These are phyloP conservation scores for Blastocystis sp. DNA, from an alignment of 352 stramenopile species.

Conservation along the genomic window DNA sequence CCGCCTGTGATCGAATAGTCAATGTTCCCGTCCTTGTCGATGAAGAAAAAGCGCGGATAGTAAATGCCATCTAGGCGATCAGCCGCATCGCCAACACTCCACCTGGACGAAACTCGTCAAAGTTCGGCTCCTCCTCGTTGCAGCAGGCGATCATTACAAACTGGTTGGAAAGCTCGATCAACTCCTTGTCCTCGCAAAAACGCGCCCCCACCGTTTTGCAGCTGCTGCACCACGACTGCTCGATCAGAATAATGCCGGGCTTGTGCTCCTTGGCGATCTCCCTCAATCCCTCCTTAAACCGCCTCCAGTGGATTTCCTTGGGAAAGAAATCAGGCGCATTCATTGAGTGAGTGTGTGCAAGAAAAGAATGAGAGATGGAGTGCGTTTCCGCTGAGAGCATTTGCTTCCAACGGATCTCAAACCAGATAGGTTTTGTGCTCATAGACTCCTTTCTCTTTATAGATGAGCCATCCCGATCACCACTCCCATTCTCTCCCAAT, in stretches of 20 bases:
- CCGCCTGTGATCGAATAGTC: slow-evolving; percentile 25
- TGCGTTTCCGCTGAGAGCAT: too few relatives aligned
- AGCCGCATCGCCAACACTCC: neutral
- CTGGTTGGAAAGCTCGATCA: neutral
- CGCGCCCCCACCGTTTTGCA: slow-evolving; percentile 36
- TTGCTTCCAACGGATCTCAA: too few relatives aligned
- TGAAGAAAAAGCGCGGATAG: slow-evolving; percentile 50
- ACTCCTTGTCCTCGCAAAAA: slow-evolving; percentile 29
- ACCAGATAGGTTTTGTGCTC: too few relatives aligned
- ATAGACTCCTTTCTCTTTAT: too few relatives aligned
- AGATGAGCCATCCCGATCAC: too few relatives aligned
- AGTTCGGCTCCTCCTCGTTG: slow-evolving; percentile 47
- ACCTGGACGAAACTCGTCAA: slow-evolving; percentile 53
- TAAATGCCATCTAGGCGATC: slow-evolving; percentile 46
- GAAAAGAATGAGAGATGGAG: neutral
- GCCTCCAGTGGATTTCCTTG: slow-evolving; percentile 30
- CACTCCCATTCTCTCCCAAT: too few relatives aligned
- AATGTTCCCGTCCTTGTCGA: slow-evolving; percentile 32
- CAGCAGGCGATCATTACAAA: slow-evolving; percentile 56
- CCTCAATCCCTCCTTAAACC: slow-evolving; percentile 19
- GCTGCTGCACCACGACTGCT: slow-evolving; percentile 13
- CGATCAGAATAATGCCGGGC: slow-evolving; percentile 52
- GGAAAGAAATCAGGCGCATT: slow-evolving; percentile 11
- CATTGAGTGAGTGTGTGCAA: neutral
- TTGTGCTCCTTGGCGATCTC: slow-evolving; percentile 31